Conservation (phyloP, 768 basidiomycete genomes). For the Rhizopogon sp. region DNA sequence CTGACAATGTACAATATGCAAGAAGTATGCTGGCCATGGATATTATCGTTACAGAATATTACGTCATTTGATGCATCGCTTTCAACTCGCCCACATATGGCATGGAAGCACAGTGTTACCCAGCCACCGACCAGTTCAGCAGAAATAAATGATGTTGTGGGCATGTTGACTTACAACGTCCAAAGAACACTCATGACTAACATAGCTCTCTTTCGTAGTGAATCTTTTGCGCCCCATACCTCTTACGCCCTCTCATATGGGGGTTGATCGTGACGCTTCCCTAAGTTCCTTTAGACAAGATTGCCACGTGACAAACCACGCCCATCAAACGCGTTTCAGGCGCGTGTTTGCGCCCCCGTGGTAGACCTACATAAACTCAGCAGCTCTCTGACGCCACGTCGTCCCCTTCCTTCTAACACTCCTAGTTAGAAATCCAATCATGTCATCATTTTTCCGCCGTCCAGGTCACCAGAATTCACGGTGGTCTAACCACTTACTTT, state of each 20-base stretch:
- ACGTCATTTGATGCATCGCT: neutral
- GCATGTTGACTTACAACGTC: neutral
- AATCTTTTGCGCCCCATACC: too few species aligned
- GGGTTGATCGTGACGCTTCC: neutral
- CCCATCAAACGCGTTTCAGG: constrained; percentile 11
- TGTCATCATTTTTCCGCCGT: constrained; percentile 21
- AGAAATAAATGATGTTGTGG: neutral
- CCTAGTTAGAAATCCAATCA: constrained; percentile 5
- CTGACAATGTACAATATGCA: constrained; percentile 26
- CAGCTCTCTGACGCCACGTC: constrained; percentile 7
- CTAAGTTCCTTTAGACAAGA: neutral
- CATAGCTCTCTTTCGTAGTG: too few species aligned
- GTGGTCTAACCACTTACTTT: constrained; percentile 45
- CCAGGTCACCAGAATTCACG: constrained; percentile 11
- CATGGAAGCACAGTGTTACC: neutral
- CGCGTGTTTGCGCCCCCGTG: neutral
- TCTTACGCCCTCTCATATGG: too few species aligned
- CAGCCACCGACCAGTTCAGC: neutral
- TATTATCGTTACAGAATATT: neutral
- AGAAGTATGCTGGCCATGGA: constrained; percentile 3
- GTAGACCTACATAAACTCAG: constrained; percentile 21
- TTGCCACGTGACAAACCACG: constrained; percentile 19
- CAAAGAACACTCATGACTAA: neutral
- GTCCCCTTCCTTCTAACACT: constrained; percentile 7
- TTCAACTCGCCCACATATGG: neutral